Conservation (phyloP, 2,329 filamentous ascomycete genomes). For the Gaeumannomyces sp. region DNA sequence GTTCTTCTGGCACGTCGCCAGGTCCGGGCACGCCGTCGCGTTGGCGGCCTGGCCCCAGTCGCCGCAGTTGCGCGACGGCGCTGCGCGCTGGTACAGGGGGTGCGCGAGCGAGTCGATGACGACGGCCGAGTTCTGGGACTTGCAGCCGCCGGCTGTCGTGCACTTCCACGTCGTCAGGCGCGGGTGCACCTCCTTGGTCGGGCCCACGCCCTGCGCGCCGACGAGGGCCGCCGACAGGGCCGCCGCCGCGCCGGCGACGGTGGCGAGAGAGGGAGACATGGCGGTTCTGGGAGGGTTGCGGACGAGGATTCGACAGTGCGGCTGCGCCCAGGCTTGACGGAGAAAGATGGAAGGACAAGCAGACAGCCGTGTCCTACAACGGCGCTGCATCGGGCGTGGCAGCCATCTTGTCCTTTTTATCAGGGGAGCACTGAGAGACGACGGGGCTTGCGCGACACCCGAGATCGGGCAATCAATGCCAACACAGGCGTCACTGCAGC, state of each 20-base stretch:
- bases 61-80: constrained; percentile 15
- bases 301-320: no score
- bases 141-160: constrained; percentile 19
- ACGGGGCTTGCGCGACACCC: not conserved
- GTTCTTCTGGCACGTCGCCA: constrained; percentile 38
- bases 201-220: not conserved
- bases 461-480: not conserved
- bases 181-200: constrained; percentile 19
- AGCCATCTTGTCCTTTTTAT: not conserved
- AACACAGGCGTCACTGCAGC: not conserved
- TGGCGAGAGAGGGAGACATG: constrained; percentile 13
- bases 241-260: constrained; percentile 27
- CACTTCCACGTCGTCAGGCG: constrained; percentile 19
- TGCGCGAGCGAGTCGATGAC: constrained; percentile 20
- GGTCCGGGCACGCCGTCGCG: constrained; percentile 38
- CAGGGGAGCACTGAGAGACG: not conserved
- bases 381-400: no score
- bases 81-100: constrained; percentile 15
- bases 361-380: not conserved
- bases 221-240: constrained; percentile 33
- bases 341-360: not conserved
- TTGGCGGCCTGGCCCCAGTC: constrained; percentile 13
- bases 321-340: no score
- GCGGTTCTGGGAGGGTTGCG: not conserved
- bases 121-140: constrained; percentile 15